Conservation (phyloP, 2,329 filamentous ascomycete species). For the Colletotrichum trifolii region DNA sequence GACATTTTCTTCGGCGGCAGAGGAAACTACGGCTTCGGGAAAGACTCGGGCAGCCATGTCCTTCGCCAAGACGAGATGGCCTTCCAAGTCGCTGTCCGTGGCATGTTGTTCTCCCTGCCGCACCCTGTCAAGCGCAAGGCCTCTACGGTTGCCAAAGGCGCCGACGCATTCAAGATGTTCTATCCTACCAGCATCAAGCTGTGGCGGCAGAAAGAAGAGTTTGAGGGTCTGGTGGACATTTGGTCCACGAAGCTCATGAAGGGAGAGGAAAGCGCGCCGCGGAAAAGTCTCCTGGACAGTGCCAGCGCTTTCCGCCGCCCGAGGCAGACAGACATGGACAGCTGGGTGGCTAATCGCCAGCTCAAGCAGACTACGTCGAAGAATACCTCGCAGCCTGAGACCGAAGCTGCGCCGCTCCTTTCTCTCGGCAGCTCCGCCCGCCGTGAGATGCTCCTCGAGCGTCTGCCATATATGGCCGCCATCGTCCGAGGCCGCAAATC, state of each 20-base stretch:
- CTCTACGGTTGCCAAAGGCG: slow-evolving; percentile 54
- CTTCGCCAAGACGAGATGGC: slow-evolving; percentile 93
- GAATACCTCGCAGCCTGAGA: slow-evolving; percentile 23
- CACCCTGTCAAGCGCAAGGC: slow-evolving; percentile 82
- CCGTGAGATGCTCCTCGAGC: slow-evolving; percentile 82
- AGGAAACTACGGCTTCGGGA: slow-evolving; percentile 62
- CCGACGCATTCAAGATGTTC: slow-evolving; percentile 87
- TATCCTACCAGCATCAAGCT: slow-evolving; percentile 87
- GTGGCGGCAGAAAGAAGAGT: slow-evolving; percentile 86
- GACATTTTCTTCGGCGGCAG: slow-evolving; percentile 74
- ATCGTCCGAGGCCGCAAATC: slow-evolving; percentile 64
- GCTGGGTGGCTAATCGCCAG: slow-evolving; percentile 40
- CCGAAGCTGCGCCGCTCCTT: slow-evolving; percentile 54
- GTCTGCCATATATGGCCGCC: slow-evolving; percentile 84
- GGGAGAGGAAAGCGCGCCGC: slow-evolving; percentile 56
- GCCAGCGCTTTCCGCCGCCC: slow-evolving; percentile 61
- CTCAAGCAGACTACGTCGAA: slow-evolving; percentile 17
- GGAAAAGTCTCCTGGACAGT: slow-evolving; percentile 55
- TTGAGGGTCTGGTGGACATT: slow-evolving; percentile 77
- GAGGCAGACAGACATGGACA: slow-evolving; percentile 44
- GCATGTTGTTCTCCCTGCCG: slow-evolving; percentile 86
- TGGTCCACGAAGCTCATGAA: slow-evolving; percentile 73
- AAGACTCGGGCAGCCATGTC: slow-evolving; percentile 74
- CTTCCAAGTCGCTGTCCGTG: slow-evolving; percentile 90
- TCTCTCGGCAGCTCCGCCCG: slow-evolving; percentile 74